Conservation (phyloP, 352 stramenopile genomes). For the Phytophthora constricta region DNA sequence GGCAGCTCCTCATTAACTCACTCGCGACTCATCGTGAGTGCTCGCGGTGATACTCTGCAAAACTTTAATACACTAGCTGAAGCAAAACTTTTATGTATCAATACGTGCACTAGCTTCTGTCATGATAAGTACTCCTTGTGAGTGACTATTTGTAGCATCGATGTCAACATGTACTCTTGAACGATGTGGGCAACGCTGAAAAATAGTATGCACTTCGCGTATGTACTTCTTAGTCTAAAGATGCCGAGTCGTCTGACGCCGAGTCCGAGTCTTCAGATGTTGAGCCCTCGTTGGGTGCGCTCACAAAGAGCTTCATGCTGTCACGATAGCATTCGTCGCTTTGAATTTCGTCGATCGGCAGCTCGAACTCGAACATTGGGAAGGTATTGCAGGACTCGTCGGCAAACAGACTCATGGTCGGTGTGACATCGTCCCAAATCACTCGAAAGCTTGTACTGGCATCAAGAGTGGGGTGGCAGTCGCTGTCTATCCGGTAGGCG, state of each 20-base stretch:
- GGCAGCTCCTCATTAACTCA: no score
- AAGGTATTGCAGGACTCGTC: slow-evolving; percentile 20
- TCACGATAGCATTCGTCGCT: slow-evolving; percentile 22
- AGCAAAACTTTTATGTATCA: no score
- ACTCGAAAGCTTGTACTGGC: slow-evolving; percentile 29
- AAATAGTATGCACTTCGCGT: background rate
- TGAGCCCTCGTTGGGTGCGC: background rate
- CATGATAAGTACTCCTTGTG: no score
- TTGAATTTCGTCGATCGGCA: background rate
- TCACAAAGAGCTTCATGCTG: slow-evolving; percentile 28
- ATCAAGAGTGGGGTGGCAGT: slow-evolving; percentile 30
- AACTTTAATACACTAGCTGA: no score
- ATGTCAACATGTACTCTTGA: no score
- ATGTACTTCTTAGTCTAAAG: background rate
- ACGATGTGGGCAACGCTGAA: no score
- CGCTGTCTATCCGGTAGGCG: slow-evolving; percentile 30
- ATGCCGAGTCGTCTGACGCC: background rate
- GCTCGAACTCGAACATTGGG: slow-evolving; percentile 16
- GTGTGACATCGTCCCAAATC: slow-evolving; percentile 6
- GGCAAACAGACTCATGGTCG: slow-evolving; percentile 26
- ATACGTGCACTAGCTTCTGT: no score
- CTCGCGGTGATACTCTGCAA: no score
- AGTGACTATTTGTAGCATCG: no score
- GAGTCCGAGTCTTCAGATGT: background rate
- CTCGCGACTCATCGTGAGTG: no score